Conservation (phyloP, 352 stramenopile species). For the Pelagophyceae sp. region DNA sequence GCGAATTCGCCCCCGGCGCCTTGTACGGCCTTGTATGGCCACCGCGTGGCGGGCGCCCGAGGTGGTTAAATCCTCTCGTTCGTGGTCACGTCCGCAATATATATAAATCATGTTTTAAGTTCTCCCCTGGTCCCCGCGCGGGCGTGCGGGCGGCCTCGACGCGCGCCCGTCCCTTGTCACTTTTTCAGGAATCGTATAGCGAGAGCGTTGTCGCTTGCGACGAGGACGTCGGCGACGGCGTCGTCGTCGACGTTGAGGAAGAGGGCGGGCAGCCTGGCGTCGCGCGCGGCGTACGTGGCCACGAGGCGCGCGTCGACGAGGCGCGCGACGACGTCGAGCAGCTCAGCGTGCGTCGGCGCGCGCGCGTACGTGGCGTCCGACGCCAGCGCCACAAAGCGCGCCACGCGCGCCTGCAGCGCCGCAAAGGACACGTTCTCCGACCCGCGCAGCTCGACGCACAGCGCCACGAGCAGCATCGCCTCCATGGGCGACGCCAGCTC, state of each 20-base stretch:
- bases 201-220: neutral
- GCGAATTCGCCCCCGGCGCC: too few species aligned
- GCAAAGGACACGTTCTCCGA: neutral
- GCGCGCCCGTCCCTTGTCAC: too few species aligned
- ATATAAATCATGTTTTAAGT: too few species aligned
- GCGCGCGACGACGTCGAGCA: slow-evolving; percentile 12
- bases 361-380: neutral
- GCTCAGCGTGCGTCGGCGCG: slow-evolving; percentile 3
- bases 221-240: neutral
- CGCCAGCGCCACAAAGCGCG: neutral
- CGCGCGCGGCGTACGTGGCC: neutral
- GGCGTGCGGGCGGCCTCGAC: too few species aligned
- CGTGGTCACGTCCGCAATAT: too few species aligned
- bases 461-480: slow-evolving; percentile 10
- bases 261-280: neutral
- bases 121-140: too few species aligned
- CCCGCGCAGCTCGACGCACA: slow-evolving; percentile 6
- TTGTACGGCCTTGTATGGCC: too few species aligned
- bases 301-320: slow-evolving; percentile 12
- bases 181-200: too few species aligned
- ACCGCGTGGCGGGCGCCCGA: too few species aligned
- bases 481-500: slow-evolving; percentile 1
- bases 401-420: neutral
- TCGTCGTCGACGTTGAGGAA: neutral
- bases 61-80: too few species aligned